phyloP scores from a whole-genome alignment of 805 yeast species.

The Yueomyces sp. region DNA sequence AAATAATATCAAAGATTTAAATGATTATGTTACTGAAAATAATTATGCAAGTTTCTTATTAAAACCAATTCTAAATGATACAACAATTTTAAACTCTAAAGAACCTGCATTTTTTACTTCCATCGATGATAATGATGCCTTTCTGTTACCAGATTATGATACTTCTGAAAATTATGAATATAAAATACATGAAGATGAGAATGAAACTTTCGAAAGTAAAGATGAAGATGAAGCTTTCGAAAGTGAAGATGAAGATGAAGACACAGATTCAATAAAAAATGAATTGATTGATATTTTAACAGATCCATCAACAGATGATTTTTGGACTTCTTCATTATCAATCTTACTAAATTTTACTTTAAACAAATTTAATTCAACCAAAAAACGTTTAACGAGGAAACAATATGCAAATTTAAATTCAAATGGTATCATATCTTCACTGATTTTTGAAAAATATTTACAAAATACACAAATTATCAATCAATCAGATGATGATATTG shows the following conservation, averaged over 20 bases:
- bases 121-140: constrained; percentile 5
- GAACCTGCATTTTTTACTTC: constrained; percentile 7
- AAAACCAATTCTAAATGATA: constrained; percentile 5
- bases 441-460: constrained; percentile 16
- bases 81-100: constrained; percentile 8
- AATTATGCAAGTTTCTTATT: constrained; percentile 13
- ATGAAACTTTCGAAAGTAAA: neutral
- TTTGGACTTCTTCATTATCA: constrained; percentile 24
- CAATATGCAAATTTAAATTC: constrained; percentile 20
- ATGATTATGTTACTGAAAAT: constrained; percentile 15
- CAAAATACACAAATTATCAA: neutral
- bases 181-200: constrained; percentile 4
- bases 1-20: constrained; percentile 4
- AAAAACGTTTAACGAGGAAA: constrained; percentile 20
- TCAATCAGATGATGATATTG: constrained; percentile 4
- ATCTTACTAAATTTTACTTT: constrained; percentile 15
- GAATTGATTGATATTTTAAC: constrained; percentile 2
- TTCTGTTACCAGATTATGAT: constrained; percentile 16
- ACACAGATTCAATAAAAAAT: neutral
- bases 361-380: neutral
- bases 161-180: constrained; percentile 15
- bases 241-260: neutral
- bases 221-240: neutral
- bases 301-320: constrained; percentile 6
- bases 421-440: constrained; percentile 16